Percentiles rank a stretch among this genome's conserved stretches.
These are phyloP conservation scores for Hirsutella rhossiliensis DNA, from an alignment of 2,329 filamentous ascomycete species.

Conservation along the genomic window DNA sequence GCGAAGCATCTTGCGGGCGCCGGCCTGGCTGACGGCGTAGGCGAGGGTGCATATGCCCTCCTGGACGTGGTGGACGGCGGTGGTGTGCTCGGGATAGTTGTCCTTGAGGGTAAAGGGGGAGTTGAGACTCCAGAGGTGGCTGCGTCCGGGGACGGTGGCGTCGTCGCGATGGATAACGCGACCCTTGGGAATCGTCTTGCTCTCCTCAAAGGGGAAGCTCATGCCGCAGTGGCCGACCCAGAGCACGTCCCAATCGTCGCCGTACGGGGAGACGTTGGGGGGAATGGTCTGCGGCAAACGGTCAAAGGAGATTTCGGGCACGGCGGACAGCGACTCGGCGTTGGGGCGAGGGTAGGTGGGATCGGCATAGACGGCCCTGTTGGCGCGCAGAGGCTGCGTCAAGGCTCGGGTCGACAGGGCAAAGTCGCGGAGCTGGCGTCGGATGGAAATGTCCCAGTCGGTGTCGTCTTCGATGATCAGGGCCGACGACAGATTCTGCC, in stretches of 20 bases:
- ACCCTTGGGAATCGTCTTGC: conserved; percentile 9
- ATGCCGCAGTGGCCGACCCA: conserved; percentile 38
- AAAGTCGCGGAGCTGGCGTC: conserved; percentile 32
- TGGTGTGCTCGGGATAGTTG: conserved; percentile 26
- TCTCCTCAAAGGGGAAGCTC: conserved; percentile 13
- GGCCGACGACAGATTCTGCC: conserved; percentile 31
- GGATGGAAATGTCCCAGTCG: conserved; percentile 43
- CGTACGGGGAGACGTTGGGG: conserved; percentile 27
- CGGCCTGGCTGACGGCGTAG: conserved; percentile 32
- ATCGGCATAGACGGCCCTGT: conserved; percentile 9
- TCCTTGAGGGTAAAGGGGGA: conserved; percentile 21
- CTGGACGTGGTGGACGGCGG: conserved; percentile 28
- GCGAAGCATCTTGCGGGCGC: conserved; percentile 28
- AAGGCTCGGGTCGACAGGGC: conserved; percentile 23
- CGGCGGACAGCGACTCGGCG: not conserved
- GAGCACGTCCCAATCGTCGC: conserved; percentile 38
- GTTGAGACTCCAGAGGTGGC: conserved; percentile 20
- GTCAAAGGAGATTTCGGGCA: conserved; percentile 10
- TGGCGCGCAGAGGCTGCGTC: conserved; percentile 15
- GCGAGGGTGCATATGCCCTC: conserved; percentile 27
- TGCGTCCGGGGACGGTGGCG: conserved; percentile 19
- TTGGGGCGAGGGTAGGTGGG: conserved; percentile 10
- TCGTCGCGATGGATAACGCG: conserved; percentile 10
- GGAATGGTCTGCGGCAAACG: conserved; percentile 7
- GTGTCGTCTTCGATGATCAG: conserved; percentile 44